These are phyloP conservation scores for Tetracladium maxilliforme DNA, from an alignment of 2,329 filamentous ascomycete species.

Conservation along the genomic window DNA sequence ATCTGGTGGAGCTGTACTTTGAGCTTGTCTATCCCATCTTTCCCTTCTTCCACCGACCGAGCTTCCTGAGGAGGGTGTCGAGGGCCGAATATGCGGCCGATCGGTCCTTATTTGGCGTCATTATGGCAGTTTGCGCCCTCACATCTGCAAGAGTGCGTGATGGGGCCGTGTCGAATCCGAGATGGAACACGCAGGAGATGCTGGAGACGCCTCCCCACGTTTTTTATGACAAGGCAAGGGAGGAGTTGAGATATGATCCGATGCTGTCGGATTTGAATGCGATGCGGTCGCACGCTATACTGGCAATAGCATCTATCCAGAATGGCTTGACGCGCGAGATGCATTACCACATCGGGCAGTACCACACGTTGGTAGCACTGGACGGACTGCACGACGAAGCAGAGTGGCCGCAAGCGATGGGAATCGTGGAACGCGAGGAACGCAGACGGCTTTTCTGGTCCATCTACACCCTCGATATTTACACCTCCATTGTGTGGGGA, in stretches of 20 bases:
- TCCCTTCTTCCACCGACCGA: constrained; percentile 33
- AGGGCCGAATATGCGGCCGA: constrained; percentile 25
- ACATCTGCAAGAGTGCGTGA: constrained; percentile 31
- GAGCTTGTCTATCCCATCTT: constrained; percentile 38
- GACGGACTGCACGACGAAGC: constrained; percentile 35
- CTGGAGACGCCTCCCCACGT: constrained; percentile 20
- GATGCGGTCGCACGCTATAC: constrained; percentile 28
- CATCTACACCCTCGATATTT: constrained; percentile 40
- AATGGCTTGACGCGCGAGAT: constrained; percentile 30
- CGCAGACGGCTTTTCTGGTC: constrained; percentile 36
- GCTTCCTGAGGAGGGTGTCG: constrained; percentile 21
- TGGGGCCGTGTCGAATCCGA: constrained; percentile 24
- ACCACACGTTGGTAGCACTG: constrained; percentile 31
- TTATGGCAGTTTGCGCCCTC: constrained; percentile 35
- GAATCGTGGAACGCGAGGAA: constrained; percentile 29
- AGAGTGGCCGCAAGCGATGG: constrained; percentile 30
- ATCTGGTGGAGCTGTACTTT: constrained; percentile 32
- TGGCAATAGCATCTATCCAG: constrained; percentile 35
- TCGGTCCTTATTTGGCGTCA: constrained; percentile 27
- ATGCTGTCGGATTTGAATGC: constrained; percentile 19
- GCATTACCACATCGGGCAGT: constrained; percentile 33
- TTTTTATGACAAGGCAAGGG: constrained; percentile 26
- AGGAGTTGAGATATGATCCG: constrained; percentile 19
- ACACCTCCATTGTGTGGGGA: constrained; percentile 35
- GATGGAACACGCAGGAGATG: constrained; percentile 15